Conservation (phyloP, 495 filamentous ascomycete species). For the Hyaloscypha hepaticicola region DNA sequence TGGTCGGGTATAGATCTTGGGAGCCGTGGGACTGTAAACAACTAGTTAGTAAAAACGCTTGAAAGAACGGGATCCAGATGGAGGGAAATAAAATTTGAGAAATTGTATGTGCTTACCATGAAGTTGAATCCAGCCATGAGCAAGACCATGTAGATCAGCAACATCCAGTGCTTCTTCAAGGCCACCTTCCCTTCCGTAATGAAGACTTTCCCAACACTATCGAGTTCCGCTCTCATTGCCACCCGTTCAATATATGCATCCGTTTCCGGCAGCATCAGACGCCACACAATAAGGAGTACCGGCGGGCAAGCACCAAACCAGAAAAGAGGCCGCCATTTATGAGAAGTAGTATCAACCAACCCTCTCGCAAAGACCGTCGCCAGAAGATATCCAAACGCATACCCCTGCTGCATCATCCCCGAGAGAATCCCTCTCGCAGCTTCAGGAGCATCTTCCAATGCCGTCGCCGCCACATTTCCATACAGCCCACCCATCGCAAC, state of each 20-base stretch:
- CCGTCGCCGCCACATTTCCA: constrained; percentile 76
- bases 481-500: constrained; percentile 79
- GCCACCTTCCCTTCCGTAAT: constrained; percentile 8
- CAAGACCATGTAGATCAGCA: constrained; percentile 44
- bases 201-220: constrained; percentile 5
- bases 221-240: constrained; percentile 3
- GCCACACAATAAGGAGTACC: constrained; percentile 35
- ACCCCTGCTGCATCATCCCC: constrained; percentile 75
- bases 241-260: constrained; percentile 28
- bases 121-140: constrained; percentile 45
- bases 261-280: constrained; percentile 32
- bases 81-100: not conserved
- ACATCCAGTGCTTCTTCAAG: constrained; percentile 39
- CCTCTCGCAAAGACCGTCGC: constrained; percentile 57
- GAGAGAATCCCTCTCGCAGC: constrained; percentile 55
- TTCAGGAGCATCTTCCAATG: constrained; percentile 67
- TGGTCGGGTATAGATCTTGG: constrained; percentile 47
- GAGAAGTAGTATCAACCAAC: constrained; percentile 33
- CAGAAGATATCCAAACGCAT: constrained; percentile 72
- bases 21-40: constrained; percentile 37
- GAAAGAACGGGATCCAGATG: not conserved
- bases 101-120: constrained; percentile 18
- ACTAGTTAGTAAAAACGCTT: not conserved
- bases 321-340: constrained; percentile 38
- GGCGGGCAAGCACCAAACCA: constrained; percentile 39